These are phyloP conservation scores for Ascoidea rubescens DNA, from an alignment of 805 yeast genomes.

Conservation along the genomic window DNA sequence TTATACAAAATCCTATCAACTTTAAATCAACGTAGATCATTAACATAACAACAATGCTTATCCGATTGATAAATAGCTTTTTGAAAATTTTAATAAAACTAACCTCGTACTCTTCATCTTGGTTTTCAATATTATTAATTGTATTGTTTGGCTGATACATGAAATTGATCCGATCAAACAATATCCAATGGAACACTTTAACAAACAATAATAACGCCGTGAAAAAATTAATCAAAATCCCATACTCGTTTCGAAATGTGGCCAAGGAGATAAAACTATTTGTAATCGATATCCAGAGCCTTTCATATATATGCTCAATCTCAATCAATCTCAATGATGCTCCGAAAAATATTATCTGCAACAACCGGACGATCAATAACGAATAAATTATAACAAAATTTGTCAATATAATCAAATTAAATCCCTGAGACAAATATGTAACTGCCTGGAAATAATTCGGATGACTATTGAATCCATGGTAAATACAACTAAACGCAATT, in stretches of 20 bases:
- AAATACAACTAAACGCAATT: slow-evolving; percentile 19
- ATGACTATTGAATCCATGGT: slow-evolving; percentile 14
- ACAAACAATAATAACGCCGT: slow-evolving; percentile 30
- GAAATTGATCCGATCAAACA: slow-evolving; percentile 36
- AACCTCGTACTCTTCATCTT: slow-evolving; percentile 15
- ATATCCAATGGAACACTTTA: slow-evolving; percentile 68
- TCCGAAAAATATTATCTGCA: slow-evolving; percentile 39
- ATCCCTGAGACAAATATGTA: slow-evolving; percentile 35
- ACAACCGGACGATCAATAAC: slow-evolving; percentile 27
- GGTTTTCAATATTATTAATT: slow-evolving; percentile 10
- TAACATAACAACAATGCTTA: slow-evolving; percentile 11
- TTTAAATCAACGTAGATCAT: slow-evolving; percentile 37
- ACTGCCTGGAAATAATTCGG: slow-evolving; percentile 26
- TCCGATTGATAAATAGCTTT: slow-evolving; percentile 2
- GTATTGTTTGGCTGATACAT: slow-evolving; percentile 14
- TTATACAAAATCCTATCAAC: slow-evolving; percentile 26
- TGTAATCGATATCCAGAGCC: slow-evolving; percentile 49
- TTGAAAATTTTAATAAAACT: slow-evolving; percentile 11
- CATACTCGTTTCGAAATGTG: slow-evolving; percentile 34
- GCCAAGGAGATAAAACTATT: slow-evolving; percentile 45
- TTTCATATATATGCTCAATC: slow-evolving; percentile 56
- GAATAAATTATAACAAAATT: slow-evolving; percentile 29
- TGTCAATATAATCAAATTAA: slow-evolving; percentile 25
- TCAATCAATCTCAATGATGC: slow-evolving; percentile 70
- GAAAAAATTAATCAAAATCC: slow-evolving; percentile 26